These are phyloP conservation scores for Paecilomyces sp. DNA, from an alignment of 2,329 filamentous ascomycete genomes.

Conservation along the genomic window DNA sequence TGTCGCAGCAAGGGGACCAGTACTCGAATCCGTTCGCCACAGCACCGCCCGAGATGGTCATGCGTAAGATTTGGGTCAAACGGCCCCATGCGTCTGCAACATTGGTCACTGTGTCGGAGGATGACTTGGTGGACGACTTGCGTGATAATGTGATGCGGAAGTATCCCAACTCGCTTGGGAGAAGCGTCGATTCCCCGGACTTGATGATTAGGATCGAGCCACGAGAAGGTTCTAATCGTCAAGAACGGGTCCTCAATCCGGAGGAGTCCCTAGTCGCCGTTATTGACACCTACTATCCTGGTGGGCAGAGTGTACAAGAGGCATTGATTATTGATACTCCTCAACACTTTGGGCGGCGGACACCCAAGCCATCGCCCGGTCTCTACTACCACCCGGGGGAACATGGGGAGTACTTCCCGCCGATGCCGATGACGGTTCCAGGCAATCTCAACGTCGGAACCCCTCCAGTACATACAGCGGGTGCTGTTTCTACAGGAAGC, in stretches of 20 bases:
- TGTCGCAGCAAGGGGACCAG: conserved; percentile 14
- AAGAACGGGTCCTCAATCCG: conserved; percentile 68
- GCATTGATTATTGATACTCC: conserved; percentile 87
- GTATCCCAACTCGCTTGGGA: conserved; percentile 87
- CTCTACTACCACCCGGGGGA: conserved; percentile 52
- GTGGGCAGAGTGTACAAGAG: conserved; percentile 80
- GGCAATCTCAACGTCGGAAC: conserved; percentile 19
- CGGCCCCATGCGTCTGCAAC: conserved; percentile 79
- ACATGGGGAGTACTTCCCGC: conserved; percentile 76
- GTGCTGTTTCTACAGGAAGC: conserved; percentile 34
- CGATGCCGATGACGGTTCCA: conserved; percentile 44
- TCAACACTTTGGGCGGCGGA: conserved; percentile 47
- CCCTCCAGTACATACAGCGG: conserved; percentile 36
- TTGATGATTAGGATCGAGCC: conserved; percentile 69
- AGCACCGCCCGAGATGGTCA: conserved; percentile 26
- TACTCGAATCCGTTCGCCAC: conserved; percentile 11
- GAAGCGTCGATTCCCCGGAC: conserved; percentile 84
- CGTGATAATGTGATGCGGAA: conserved; percentile 87
- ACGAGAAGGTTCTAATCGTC: conserved; percentile 49
- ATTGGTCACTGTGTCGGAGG: conserved; percentile 73
- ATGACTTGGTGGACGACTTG: conserved; percentile 90
- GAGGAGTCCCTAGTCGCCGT: conserved; percentile 76
- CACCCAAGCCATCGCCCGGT: conserved; percentile 73
- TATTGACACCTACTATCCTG: conserved; percentile 75
- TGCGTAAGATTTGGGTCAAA: conserved; percentile 88